Conservation (phyloP, 208 protist species). For the Ichthyophonus hoferi region DNA sequence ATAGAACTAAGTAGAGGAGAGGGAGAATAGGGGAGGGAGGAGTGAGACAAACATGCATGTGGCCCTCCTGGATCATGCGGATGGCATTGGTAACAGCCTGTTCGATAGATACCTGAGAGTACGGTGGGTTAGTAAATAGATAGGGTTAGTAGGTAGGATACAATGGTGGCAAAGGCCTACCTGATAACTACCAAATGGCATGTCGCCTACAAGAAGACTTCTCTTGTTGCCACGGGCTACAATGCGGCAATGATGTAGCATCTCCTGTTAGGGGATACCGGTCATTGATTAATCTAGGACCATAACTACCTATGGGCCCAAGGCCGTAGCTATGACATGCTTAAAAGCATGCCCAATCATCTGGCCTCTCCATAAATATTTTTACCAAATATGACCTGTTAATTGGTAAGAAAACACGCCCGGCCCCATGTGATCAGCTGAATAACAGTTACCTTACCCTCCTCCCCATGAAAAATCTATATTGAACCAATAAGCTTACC, state of each 20-base stretch:
- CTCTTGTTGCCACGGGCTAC: slow-evolving; percentile 48
- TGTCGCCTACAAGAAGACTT: slow-evolving; percentile 66
- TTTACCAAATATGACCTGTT: too few species aligned
- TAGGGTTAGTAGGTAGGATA: neutral
- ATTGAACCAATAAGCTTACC: too few species aligned
- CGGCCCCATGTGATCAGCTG: too few species aligned
- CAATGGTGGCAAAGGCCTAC: neutral
- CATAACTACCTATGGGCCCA: too few species aligned
- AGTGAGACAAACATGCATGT: slow-evolving; percentile 23
- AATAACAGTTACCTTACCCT: too few species aligned
- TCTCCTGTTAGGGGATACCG: slow-evolving; percentile 49
- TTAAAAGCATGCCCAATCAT: too few species aligned
- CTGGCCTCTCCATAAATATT: too few species aligned
- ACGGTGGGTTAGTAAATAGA: neutral
- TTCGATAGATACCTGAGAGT: neutral
- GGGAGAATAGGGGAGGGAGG: slow-evolving; percentile 1
- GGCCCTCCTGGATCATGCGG: slow-evolving; percentile 60
- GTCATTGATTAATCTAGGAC: too few species aligned
- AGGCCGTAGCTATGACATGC: too few species aligned
- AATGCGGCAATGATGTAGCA: slow-evolving; percentile 58
- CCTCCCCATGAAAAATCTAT: too few species aligned
- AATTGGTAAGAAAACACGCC: too few species aligned
- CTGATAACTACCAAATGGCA: slow-evolving; percentile 72
- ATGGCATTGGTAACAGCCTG: slow-evolving; percentile 62
- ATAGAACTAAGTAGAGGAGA: too few species aligned